phyloP scores from a whole-genome alignment of 805 yeast genomes.

The Wickerhamiella kurtzmanii region DNA sequence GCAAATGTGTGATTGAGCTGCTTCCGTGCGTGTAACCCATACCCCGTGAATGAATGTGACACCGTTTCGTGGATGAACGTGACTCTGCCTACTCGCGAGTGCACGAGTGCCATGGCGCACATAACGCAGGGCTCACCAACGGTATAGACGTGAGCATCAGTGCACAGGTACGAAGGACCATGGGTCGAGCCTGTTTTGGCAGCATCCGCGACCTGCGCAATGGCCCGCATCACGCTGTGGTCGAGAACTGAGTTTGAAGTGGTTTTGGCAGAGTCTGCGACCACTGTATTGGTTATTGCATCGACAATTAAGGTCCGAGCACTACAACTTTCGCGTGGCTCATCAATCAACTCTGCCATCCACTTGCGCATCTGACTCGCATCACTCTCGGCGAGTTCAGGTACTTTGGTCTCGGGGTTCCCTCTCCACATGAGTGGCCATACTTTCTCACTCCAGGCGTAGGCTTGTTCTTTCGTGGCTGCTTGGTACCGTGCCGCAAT shows the following conservation, averaged over 20 bases:
- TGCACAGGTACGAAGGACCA: conserved; percentile 46
- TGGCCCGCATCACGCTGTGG: conserved; percentile 67
- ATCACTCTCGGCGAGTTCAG: conserved; percentile 38
- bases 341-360: conserved; percentile 21
- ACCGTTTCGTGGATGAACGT: conserved; percentile 42
- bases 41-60: conserved; percentile 43
- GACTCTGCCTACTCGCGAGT: conserved; percentile 65
- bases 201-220: conserved; percentile 45
- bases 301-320: conserved; percentile 49
- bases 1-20: conserved; percentile 81
- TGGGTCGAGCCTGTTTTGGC: conserved; percentile 9
- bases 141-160: conserved; percentile 63
- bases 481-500: conserved; percentile 55
- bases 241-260: conserved; percentile 38
- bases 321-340: conserved; percentile 7
- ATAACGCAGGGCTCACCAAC: conserved; percentile 94
- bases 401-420: conserved; percentile 41
- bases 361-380: conserved; percentile 30
- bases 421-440: conserved; percentile 97
- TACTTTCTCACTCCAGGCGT: conserved; percentile 45
- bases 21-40: conserved; percentile 60
- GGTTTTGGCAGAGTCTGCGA: conserved; percentile 27
- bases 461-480: conserved; percentile 49
- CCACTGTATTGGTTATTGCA: conserved; percentile 34
- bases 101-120: conserved; percentile 94